Evolutionary conservation across 352 stramenopile species (phyloP).

Genomic region (Globisporangium rhizosaccharum): DNA sequence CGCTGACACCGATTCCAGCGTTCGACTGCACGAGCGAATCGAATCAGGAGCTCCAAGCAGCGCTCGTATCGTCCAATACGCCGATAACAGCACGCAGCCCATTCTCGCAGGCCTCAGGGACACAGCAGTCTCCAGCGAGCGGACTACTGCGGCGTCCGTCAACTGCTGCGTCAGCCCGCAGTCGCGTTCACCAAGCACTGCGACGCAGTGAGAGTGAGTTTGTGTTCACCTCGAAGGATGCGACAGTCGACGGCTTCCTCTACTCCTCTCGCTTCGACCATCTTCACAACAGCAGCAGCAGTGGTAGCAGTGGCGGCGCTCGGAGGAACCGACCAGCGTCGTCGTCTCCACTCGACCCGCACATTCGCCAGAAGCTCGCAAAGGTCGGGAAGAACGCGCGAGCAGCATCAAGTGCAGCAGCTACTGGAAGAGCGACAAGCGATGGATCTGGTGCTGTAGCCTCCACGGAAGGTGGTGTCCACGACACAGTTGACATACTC

Average conservation of each 20-base stretch:
- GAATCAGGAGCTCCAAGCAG: constrained; percentile 7
- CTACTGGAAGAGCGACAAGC: neutral
- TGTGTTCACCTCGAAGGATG: constrained; percentile 40
- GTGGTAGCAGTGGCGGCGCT: neutral
- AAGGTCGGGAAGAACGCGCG: constrained; percentile 7
- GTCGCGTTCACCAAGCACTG: constrained; percentile 54
- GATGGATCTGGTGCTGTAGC: neutral
- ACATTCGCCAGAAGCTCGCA: constrained; percentile 9
- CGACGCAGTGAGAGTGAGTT: constrained; percentile 51
- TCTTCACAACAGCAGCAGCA: constrained; percentile 12
- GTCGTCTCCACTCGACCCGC: constrained; percentile 12
- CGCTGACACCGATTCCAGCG: constrained; percentile 2
- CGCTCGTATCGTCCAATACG: neutral
- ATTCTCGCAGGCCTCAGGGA: neutral
- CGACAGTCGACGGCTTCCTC: constrained; percentile 38
- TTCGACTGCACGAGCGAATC: constrained; percentile 1
- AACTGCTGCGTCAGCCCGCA: constrained; percentile 43
- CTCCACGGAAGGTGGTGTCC: neutral
- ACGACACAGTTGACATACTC: neutral
- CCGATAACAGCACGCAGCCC: neutral
- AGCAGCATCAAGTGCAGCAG: neutral
- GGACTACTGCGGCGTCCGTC: constrained; percentile 21
- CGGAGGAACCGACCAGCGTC: constrained; percentile 15
- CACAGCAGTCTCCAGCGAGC: neutral
- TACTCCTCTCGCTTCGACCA: constrained; percentile 53